phyloP scores from a whole-genome alignment of 1,284 basidiomycete species.

The Leccinum pallidistipes region DNA sequence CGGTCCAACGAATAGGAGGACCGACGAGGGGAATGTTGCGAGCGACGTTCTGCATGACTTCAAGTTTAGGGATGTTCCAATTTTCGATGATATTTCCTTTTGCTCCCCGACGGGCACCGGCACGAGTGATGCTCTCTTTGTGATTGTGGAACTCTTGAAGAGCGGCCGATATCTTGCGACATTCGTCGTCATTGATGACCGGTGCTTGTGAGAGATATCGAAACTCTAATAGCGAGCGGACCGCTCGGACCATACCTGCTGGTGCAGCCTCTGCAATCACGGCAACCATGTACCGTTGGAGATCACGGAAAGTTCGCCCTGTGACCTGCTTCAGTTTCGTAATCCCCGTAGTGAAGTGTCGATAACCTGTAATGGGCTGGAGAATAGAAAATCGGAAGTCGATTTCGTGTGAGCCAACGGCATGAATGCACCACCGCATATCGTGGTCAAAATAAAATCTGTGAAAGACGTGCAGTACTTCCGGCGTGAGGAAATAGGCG shows the following conservation, averaged over 20 bases:
- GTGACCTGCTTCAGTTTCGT: background rate
- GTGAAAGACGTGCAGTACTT: background rate
- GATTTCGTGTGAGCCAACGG: background rate
- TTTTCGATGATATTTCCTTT: background rate
- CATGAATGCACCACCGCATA: background rate
- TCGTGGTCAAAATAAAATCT: background rate
- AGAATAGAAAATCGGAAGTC: background rate
- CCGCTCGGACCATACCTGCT: background rate
- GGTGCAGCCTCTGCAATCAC: background rate
- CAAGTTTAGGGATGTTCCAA: background rate
- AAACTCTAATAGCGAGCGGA: background rate
- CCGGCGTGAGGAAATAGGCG: background rate
- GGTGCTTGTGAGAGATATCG: background rate
- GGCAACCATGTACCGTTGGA: background rate
- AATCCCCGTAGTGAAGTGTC: background rate
- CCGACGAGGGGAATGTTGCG: background rate
- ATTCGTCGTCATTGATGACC: background rate
- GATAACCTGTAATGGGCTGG: background rate
- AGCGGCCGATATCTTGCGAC: background rate
- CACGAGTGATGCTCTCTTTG: background rate
- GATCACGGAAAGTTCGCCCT: background rate
- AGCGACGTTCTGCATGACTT: background rate
- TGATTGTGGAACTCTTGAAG: background rate
- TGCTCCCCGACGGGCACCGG: background rate
- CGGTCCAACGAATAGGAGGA: background rate